Evolutionary conservation across 1,139 yeast genomes (phyloP).

Genomic region (Yamadazyma dendronema): DNA sequence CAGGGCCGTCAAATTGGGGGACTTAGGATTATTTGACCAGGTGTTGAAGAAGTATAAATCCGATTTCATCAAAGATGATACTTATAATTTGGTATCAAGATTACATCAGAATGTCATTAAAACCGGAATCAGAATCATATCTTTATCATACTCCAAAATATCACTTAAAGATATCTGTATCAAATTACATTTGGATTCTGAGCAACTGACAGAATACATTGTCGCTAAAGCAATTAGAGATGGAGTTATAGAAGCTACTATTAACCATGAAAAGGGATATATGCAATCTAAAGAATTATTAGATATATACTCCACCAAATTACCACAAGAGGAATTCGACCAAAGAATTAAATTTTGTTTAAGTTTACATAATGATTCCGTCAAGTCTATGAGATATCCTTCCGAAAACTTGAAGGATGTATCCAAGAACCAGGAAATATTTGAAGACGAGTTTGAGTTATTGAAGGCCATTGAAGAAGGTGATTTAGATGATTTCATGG

Average conservation of each 20-base stretch:
- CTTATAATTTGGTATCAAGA: conserved; percentile 80
- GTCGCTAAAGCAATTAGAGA: conserved; percentile 96
- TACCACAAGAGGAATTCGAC: conserved; percentile 86
- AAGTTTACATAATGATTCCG: conserved; percentile 86
- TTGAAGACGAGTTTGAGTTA: conserved; percentile 45
- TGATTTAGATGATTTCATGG: conserved; percentile 51
- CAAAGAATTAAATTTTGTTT: conserved; percentile 93
- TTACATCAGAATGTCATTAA: conserved; percentile 96
- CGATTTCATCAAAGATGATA: conserved; percentile 71
- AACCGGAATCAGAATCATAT: conserved; percentile 93
- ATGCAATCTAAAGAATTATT: conserved; percentile 87
- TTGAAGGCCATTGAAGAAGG: conserved; percentile 51
- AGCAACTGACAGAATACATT: conserved; percentile 94
- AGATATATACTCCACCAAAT: conserved; percentile 83
- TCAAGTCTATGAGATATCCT: conserved; percentile 94
- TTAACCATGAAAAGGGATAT: conserved; percentile 86
- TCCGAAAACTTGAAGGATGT: conserved; percentile 28
- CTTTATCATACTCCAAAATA: conserved; percentile 86
- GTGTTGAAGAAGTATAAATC: conserved; percentile 67
- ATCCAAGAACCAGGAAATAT: conserved; percentile 28
- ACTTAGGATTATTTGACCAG: conserved; percentile 74
- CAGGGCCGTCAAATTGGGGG: conserved; percentile 91
- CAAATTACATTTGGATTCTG: conserved; percentile 87
- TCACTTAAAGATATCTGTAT: conserved; percentile 89
- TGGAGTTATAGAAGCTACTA: conserved; percentile 94